Conservation (phyloP, 805 yeast genomes). For the Kurtzmaniella fragi region DNA sequence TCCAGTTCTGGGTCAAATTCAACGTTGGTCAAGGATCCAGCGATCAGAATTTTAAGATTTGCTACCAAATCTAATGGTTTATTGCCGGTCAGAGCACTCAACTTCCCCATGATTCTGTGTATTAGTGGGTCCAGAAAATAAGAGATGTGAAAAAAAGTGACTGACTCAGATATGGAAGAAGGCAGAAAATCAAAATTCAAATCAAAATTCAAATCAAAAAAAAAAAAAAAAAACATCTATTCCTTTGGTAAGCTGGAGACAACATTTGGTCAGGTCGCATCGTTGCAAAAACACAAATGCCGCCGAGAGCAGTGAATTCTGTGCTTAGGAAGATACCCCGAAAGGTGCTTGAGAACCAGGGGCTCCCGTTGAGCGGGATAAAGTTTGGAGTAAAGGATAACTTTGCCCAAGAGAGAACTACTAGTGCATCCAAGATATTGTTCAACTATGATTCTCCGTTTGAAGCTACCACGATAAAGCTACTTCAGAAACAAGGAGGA, state of each 20-base stretch:
- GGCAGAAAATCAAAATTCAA: background rate
- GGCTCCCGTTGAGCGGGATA: background rate
- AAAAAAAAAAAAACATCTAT: too few relatives aligned
- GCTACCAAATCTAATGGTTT: slow-evolving; percentile 24
- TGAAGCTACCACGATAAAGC: slow-evolving; percentile 65
- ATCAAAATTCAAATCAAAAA: too few relatives aligned
- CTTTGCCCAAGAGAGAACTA: slow-evolving; percentile 64
- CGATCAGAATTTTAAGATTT: slow-evolving; percentile 43
- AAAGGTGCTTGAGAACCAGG: too few relatives aligned
- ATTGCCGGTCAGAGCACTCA: slow-evolving; percentile 9
- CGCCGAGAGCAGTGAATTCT: too few relatives aligned
- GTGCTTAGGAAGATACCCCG: too few relatives aligned
- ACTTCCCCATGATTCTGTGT: too few relatives aligned
- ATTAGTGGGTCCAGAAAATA: too few relatives aligned
- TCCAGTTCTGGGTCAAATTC: slow-evolving; percentile 22
- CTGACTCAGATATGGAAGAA: background rate
- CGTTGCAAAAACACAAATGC: too few relatives aligned
- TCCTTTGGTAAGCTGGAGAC: too few relatives aligned
- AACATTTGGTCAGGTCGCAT: too few relatives aligned
- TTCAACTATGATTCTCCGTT: slow-evolving; percentile 65
- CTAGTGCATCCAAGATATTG: slow-evolving; percentile 72
- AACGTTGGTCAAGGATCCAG: slow-evolving; percentile 26
- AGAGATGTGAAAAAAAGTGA: background rate
- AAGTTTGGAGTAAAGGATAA: slow-evolving; percentile 59
- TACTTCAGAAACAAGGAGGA: slow-evolving; percentile 47